Percentiles rank a stretch among this genome's conserved stretches.
These are phyloP conservation scores for Sporothrix humicola DNA, from an alignment of 2,329 filamentous ascomycete species.

Conservation along the genomic window DNA sequence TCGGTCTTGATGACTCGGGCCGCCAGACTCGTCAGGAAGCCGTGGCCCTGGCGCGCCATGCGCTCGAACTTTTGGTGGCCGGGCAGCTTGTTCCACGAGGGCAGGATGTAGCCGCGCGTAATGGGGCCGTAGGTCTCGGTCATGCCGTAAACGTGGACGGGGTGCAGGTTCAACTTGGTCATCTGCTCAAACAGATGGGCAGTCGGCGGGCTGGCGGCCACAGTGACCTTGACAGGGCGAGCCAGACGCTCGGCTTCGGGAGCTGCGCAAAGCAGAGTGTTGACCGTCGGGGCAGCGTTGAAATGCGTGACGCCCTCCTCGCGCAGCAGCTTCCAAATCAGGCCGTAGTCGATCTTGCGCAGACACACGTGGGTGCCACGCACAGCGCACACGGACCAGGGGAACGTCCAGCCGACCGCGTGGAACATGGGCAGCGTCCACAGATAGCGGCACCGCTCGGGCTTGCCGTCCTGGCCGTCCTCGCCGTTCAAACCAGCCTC, in stretches of 20 bases:
- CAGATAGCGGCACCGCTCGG: constrained; percentile 77
- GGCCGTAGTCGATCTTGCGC: constrained; percentile 90
- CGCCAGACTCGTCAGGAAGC: constrained; percentile 82
- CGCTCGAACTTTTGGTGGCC: constrained; percentile 78
- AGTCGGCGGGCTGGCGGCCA: constrained; percentile 89
- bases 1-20: constrained; percentile 79
- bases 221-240: constrained; percentile 79
- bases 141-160: constrained; percentile 91
- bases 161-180: constrained; percentile 77
- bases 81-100: constrained; percentile 78
- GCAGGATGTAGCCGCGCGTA: constrained; percentile 89
- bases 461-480: constrained; percentile 33
- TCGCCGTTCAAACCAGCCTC: constrained; percentile 78
- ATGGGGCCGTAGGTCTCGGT: constrained; percentile 93
- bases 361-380: constrained; percentile 95
- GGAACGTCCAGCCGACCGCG: constrained; percentile 81
- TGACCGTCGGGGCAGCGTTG: constrained; percentile 94
- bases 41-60: constrained; percentile 95
- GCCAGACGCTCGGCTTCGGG: constrained; percentile 74
- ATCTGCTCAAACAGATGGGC: constrained; percentile 93
- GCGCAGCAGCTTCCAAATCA: constrained; percentile 89
- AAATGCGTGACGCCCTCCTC: constrained; percentile 91
- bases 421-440: constrained; percentile 93
- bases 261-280: constrained; percentile 85
- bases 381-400: constrained; percentile 87